These are phyloP conservation scores for Fragaria ananassa DNA, from an alignment of 306 rosid genomes.

Conservation along the genomic window DNA sequence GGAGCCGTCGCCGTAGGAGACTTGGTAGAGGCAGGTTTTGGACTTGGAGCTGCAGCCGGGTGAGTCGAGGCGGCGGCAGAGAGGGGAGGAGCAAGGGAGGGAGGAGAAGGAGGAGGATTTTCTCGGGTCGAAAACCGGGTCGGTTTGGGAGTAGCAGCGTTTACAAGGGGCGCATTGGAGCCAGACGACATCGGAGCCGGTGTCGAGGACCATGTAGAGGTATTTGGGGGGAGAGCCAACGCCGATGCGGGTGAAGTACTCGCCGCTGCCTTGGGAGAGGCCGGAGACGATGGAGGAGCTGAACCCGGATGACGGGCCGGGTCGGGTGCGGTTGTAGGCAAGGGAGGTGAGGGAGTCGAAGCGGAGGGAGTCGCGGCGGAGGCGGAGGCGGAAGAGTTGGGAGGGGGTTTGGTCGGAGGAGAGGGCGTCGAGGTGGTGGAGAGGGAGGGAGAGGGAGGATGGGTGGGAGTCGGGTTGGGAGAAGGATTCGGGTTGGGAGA, in stretches of 20 bases:
- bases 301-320: constrained; percentile 27
- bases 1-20: constrained; percentile 90
- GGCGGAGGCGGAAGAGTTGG: constrained; percentile 64
- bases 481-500: constrained; percentile 46
- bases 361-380: constrained; percentile 62
- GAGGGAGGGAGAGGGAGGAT: constrained; percentile 28
- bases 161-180: constrained; percentile 83
- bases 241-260: constrained; percentile 92
- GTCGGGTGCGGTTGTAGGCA: constrained; percentile 21
- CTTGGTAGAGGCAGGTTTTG: constrained; percentile 67
- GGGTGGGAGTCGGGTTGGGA: constrained; percentile 26
- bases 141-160: constrained; percentile 73
- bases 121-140: constrained; percentile 66
- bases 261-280: constrained; percentile 83
- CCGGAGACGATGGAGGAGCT: constrained; percentile 86
- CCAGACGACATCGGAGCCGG: constrained; percentile 94
- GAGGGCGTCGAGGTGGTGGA: constrained; percentile 70
- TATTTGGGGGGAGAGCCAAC: constrained; percentile 77
- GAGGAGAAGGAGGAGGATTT: constrained; percentile 54
- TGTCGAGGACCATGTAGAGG: constrained; percentile 80
- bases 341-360: constrained; percentile 33
- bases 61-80: constrained; percentile 63
- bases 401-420: constrained; percentile 49
- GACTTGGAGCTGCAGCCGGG: constrained; percentile 45
- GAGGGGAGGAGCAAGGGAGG: constrained; percentile 63